These are phyloP conservation scores for Fraxinus anomala DNA, from an alignment of 257 asterid genomes.

Conservation along the genomic window DNA sequence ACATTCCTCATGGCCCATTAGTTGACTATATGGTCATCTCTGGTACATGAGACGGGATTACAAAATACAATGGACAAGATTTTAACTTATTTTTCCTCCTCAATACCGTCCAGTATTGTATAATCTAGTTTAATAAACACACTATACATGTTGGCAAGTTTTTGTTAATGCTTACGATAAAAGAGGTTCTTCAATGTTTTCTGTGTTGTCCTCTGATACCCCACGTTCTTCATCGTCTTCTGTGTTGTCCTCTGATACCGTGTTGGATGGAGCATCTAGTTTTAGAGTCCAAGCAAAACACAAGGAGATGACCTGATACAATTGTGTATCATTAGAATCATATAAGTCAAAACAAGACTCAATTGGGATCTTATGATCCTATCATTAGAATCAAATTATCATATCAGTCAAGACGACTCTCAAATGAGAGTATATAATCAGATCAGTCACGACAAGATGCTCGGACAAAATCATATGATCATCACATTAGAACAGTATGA, in stretches of 20 bases:
- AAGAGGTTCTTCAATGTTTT: slow-evolving; percentile 36
- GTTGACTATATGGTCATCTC: neutral
- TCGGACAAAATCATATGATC: no score
- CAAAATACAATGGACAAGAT: neutral
- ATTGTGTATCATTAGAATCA: neutral
- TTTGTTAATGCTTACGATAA: slow-evolving; percentile 37
- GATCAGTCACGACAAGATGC: neutral
- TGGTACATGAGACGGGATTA: no score
- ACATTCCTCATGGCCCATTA: neutral
- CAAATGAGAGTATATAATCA: neutral
- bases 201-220: no score
- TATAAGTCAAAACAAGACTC: neutral
- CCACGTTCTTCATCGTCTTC: slow-evolving; percentile 51
- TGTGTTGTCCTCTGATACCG: slow-evolving; percentile 25
- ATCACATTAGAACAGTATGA: no score
- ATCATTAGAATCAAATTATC: neutral
- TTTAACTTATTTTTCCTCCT: neutral
- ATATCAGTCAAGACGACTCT: neutral
- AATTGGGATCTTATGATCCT: neutral
- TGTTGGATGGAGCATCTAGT: slow-evolving; percentile 41
- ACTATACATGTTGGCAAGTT: no score
- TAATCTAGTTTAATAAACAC: neutral
- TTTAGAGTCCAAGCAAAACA: slow-evolving; percentile 61
- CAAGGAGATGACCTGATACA: slow-evolving; percentile 56
- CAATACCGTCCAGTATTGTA: neutral